Evolutionary conservation across 768 basidiomycete genomes (phyloP), one percentile per base, ranked within the genome.

Genomic region (Hypholoma sublateritium): DNA sequence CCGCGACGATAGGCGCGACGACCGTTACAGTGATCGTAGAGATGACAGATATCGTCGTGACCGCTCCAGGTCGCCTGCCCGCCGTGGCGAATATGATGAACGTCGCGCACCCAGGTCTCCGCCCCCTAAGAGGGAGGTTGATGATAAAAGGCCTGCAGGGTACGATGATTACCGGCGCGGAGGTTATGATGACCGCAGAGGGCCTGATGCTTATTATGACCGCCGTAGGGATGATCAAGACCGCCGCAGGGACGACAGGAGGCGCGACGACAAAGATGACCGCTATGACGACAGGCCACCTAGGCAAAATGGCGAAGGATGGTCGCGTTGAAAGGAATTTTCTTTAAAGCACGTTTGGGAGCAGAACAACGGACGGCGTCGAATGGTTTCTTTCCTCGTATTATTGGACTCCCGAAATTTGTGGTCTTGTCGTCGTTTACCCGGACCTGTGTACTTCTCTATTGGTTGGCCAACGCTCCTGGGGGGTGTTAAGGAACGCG

Each of bases 81-180:
- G 91, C 63, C 84, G 86, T 60, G 78, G 83, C 58, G 86, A 85
- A 60, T 73, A 81, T 57, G 90, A 89, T 65, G 89, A 88, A 74
- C 86, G 89, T 80, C 88, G 87, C 62, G 66, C 64, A 67, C 77
- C 86, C 79, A 87, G 89, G 82, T 90, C 88, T 77, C 86, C 90
- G 70, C 86, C 89, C 64, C 81, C 85, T 58, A 82, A 79, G 81
- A 88, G 90, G 81, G 88, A 91, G 67, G 77, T 77, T 75, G 89
- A 91, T 79, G 89, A 91, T 76, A 85, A 80, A 83, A 87, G 88
- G 82, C 83, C 88, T 85, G 87, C 88, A 86, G 89, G 89, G 86
- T 90, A 91, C 86, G 91, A 92, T 84, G 88, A 91, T 83, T 80
- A 85, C 74, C 86, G 91, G 73, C 87, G 91, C 75, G 89, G 88